Evolutionary conservation across 257 asterid species (phyloP).

Genomic region (Forsythia suspensa): DNA sequence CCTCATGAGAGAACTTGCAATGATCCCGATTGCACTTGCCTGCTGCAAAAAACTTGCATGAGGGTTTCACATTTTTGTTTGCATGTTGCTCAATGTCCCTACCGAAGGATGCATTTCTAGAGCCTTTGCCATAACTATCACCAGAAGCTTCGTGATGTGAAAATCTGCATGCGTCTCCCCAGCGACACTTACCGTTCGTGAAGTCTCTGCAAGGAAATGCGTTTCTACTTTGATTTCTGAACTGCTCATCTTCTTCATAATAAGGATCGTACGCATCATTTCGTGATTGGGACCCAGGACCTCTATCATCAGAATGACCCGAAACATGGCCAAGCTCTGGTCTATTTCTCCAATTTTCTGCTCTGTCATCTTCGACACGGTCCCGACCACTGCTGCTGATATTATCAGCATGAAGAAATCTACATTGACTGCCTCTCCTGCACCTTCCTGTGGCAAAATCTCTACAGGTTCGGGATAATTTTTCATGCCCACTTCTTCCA

Average conservation of each 20-base stretch:
- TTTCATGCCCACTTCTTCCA: conserved; percentile 51
- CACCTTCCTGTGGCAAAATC: conserved; percentile 64
- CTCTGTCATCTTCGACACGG: conserved; percentile 35
- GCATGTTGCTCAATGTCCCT: conserved; percentile 39
- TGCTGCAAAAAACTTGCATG: conserved; percentile 68
- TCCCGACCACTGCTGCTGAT: conserved; percentile 35
- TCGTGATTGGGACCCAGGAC: conserved; percentile 41
- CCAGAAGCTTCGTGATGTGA: conserved; percentile 59
- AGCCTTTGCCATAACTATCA: conserved; percentile 40
- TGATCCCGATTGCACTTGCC: conserved; percentile 64
- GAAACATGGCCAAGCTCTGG: conserved; percentile 39
- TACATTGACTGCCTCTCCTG: conserved; percentile 77
- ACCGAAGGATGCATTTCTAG: conserved; percentile 41
- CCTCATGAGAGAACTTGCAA: conserved; percentile 71
- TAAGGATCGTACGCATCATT: conserved; percentile 44
- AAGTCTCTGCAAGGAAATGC: conserved; percentile 61
- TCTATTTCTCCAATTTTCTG: conserved; percentile 50
- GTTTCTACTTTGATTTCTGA: conserved; percentile 48
- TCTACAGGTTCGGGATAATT: conserved; percentile 63
- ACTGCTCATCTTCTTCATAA: conserved; percentile 47
- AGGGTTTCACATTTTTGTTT: conserved; percentile 38
- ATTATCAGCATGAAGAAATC: conserved; percentile 59
- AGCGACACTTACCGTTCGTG: conserved; percentile 61
- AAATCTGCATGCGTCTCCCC: conserved; percentile 82
- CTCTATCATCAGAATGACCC: conserved; percentile 42